Conservation (phyloP, 257 asterid genomes). For the Gentiana dahurica region DNA sequence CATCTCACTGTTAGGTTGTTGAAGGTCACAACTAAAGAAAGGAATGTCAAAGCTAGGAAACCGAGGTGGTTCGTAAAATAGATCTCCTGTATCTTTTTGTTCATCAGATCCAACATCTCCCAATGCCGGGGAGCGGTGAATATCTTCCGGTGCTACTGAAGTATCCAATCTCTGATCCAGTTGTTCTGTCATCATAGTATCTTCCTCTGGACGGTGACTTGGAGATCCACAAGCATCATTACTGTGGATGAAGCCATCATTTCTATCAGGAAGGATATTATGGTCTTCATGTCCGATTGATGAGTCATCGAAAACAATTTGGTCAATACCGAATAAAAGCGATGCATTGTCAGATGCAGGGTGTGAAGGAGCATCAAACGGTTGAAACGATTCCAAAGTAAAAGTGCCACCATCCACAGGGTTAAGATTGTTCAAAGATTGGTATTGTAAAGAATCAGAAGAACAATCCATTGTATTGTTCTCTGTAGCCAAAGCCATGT, state of each 20-base stretch:
- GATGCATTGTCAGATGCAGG: conserved; percentile 28
- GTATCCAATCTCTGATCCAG: conserved; percentile 28
- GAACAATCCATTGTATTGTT: conserved; percentile 24
- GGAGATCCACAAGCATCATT: conserved; percentile 29
- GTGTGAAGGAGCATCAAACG: conserved; percentile 24
- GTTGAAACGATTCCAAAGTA: conserved; percentile 36
- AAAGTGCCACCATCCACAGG: conserved; percentile 38
- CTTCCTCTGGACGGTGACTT: conserved; percentile 15
- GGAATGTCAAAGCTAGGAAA: conserved; percentile 88
- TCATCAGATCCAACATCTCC: conserved; percentile 26
- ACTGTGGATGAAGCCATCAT: conserved; percentile 27
- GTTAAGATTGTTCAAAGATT: conserved; percentile 37
- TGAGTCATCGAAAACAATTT: conserved; percentile 33
- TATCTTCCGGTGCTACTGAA: conserved; percentile 24
- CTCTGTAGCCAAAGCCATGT: conserved; percentile 34
- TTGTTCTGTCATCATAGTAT: conserved; percentile 14
- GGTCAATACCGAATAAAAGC: conserved; percentile 24
- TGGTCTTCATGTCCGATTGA: conserved; percentile 26
- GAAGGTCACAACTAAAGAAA: conserved; percentile 83
- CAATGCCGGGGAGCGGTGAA: conserved; percentile 27
- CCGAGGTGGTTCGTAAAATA: conserved; percentile 90
- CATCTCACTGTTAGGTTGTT: conserved; percentile 62
- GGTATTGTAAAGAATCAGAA: conserved; percentile 24
- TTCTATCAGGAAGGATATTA: conserved; percentile 23
- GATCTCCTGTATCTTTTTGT: conserved; percentile 46